Evolutionary conservation across 1,284 basidiomycete genomes (phyloP).

Genomic region (Ceratobasidium sp.): DNA sequence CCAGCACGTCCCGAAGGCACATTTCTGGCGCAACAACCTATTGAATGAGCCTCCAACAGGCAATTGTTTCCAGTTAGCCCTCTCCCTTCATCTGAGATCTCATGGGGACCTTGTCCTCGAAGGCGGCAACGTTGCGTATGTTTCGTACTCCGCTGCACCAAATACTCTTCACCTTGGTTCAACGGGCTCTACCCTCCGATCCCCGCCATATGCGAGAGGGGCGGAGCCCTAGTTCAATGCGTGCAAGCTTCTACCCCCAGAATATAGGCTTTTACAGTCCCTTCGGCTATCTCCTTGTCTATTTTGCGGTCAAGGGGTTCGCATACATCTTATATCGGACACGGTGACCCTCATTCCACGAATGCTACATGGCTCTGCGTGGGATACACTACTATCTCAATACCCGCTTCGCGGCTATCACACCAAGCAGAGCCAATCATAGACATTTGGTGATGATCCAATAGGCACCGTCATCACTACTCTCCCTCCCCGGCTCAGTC

Average conservation of each 20-base stretch:
- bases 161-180: neutral
- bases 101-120: neutral
- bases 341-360: neutral
- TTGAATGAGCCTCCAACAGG: neutral
- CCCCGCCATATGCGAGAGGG: neutral
- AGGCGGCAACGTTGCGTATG: slow-evolving; percentile 6
- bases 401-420: neutral
- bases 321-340: neutral
- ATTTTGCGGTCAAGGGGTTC: neutral
- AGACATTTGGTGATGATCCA: neutral
- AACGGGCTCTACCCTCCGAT: slow-evolving; percentile 2
- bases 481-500: too few relatives aligned
- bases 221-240: neutral
- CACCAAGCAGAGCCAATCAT: neutral
- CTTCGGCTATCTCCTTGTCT: slow-evolving; percentile 6
- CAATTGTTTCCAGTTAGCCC: too few relatives aligned
- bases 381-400: neutral
- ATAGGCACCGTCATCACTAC: neutral
- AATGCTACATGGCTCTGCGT: neutral
- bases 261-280: neutral
- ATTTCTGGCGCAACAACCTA: neutral
- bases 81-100: neutral
- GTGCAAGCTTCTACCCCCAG: neutral
- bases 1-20: neutral
- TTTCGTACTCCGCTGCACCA: slow-evolving; percentile 28